A percentile compares a stretch with the other conserved stretches of the same genome.
These are phyloP conservation scores for Pelargonium citronellum DNA, from an alignment of 441 rosid species.

Conservation along the genomic window DNA sequence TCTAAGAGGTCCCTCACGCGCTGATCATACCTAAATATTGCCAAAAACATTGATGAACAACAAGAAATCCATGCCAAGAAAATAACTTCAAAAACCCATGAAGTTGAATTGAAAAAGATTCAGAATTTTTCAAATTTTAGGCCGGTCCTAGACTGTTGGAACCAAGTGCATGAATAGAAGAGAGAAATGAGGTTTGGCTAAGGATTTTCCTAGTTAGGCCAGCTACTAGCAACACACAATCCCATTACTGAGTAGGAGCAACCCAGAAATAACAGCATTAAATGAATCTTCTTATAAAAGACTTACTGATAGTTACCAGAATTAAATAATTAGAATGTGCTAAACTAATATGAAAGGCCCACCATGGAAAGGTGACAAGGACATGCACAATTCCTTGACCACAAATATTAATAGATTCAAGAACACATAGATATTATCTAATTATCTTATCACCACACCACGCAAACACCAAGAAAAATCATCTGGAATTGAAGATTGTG, in stretches of 20 bases:
- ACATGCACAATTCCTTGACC: conserved; percentile 14
- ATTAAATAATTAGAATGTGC: conserved; percentile 10
- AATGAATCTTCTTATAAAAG: not conserved
- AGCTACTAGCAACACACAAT: no score
- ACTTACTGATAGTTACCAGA: no score
- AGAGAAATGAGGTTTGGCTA: not conserved
- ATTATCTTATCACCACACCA: not conserved
- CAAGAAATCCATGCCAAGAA: not conserved
- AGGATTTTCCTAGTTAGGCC: not conserved
- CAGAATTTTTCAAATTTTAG: no score
- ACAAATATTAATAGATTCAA: not conserved
- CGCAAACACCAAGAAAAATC: no score
- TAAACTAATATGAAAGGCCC: conserved; percentile 8
- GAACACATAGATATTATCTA: conserved; percentile 2
- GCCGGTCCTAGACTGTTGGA: not conserved
- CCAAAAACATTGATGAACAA: not conserved
- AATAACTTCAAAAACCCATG: no score
- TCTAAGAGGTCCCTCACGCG: conserved; percentile 81
- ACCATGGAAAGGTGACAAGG: conserved; percentile 2
- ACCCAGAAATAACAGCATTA: no score
- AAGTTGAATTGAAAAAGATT: not conserved
- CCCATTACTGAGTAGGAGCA: no score
- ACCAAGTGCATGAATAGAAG: not conserved
- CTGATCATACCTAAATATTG: conserved; percentile 57
- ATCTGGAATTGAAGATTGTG: no score